Conservation (phyloP, 495 filamentous ascomycete genomes). For the Neurospora cerealis region DNA sequence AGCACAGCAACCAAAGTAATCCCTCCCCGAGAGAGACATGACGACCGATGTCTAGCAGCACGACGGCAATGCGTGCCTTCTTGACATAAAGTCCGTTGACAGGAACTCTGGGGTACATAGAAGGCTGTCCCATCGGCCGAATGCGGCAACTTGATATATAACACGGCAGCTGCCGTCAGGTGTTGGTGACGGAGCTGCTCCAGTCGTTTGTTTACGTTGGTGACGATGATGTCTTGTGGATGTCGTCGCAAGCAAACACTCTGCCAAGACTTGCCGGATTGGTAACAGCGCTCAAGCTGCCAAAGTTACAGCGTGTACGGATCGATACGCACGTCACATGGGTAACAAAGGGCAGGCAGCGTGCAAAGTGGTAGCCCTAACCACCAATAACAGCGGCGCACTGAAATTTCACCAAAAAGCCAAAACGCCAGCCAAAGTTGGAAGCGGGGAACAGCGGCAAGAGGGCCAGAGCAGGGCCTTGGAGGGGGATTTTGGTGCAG, state of each 20-base stretch:
- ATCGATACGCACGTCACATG: background rate
- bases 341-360: background rate
- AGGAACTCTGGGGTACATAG: background rate
- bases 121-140: background rate
- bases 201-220: background rate
- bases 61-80: background rate
- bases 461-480: background rate
- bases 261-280: background rate
- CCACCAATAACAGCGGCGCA: background rate
- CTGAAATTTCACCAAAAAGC: background rate
- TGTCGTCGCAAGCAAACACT: background rate
- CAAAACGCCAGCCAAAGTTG: background rate
- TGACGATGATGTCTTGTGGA: background rate
- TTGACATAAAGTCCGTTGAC: background rate
- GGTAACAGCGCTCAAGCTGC: background rate
- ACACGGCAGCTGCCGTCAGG: background rate
- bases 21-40: background rate
- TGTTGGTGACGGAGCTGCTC: background rate
- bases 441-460: background rate
- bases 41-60: background rate
- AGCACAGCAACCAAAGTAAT: background rate
- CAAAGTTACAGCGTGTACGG: background rate
- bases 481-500: background rate
- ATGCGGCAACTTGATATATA: background rate
- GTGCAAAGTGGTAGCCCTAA: background rate